These are phyloP conservation scores for Colletotrichum simmondsii DNA, from an alignment of 2,329 filamentous ascomycete species.

Conservation along the genomic window DNA sequence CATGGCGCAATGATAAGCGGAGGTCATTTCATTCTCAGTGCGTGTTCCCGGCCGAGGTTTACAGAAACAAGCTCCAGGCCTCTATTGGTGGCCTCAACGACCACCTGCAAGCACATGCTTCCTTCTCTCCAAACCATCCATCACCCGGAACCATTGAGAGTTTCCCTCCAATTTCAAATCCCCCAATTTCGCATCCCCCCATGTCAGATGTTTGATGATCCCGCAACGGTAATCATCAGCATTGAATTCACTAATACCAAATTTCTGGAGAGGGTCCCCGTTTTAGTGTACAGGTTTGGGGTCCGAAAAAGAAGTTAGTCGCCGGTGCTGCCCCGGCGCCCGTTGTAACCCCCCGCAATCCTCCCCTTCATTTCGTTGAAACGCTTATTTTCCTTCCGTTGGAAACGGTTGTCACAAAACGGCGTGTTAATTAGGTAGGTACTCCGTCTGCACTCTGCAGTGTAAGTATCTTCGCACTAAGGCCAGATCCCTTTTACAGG, in stretches of 20 bases:
- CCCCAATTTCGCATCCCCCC: background rate
- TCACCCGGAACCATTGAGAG: background rate
- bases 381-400: background rate
- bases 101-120: background rate
- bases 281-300: background rate
- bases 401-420: background rate
- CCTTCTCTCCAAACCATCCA: background rate
- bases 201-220: slow-evolving; percentile 17
- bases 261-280: background rate
- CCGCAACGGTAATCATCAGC: background rate
- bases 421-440: too few relatives aligned
- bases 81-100: background rate
- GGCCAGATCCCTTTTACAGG: background rate
- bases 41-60: background rate
- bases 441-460: too few relatives aligned
- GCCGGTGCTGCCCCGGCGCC: background rate
- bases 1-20: background rate
- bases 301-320: background rate
- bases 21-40: too few relatives aligned
- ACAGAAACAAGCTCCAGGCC: background rate
- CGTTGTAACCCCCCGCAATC: background rate
- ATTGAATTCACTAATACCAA: background rate
- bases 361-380: background rate
- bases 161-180: background rate
- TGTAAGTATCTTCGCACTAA: too few relatives aligned